Evolutionary conservation across 148 eudicot species (phyloP).

Genomic region (Arctostaphylos glauca): DNA sequence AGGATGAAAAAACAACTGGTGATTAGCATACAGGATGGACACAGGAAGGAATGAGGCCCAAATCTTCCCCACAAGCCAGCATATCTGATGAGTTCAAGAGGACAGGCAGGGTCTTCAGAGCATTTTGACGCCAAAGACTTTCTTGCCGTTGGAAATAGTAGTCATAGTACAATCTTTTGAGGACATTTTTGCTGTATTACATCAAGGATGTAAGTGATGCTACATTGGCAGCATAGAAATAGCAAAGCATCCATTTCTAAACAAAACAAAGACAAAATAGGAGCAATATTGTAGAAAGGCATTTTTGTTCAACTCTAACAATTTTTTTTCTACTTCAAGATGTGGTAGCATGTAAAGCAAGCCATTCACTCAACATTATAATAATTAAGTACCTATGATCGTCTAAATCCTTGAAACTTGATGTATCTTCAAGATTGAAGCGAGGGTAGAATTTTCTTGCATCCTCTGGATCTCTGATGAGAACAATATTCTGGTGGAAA

Average conservation of each 20-base stretch:
- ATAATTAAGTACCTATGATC: slow-evolving; percentile 62
- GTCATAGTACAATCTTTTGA: slow-evolving; percentile 82
- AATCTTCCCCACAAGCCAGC: slow-evolving; percentile 98
- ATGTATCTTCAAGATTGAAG: slow-evolving; percentile 91
- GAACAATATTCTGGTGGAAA: slow-evolving; percentile 65
- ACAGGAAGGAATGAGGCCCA: slow-evolving; percentile 92
- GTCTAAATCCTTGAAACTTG: slow-evolving; percentile 80
- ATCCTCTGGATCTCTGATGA: slow-evolving; percentile 92
- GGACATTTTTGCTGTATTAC: slow-evolving; percentile 70
- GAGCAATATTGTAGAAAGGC: not conserved
- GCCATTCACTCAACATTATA: not conserved
- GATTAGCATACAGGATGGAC: slow-evolving; percentile 81
- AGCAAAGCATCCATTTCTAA: slow-evolving; percentile 1
- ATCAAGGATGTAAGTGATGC: not conserved
- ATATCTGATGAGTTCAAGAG: slow-evolving; percentile 91
- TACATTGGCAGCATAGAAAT: not conserved
- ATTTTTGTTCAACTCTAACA: not conserved
- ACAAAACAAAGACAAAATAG: not conserved
- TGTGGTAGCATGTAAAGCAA: not conserved
- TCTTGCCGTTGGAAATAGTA: slow-evolving; percentile 99
- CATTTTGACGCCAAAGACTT: slow-evolving; percentile 87
- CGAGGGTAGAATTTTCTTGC: slow-evolving; percentile 80
- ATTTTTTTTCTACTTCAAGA: not conserved
- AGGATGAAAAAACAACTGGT: not conserved
- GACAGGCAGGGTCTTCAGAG: slow-evolving; percentile 87